phyloP scores from a whole-genome alignment of 2,329 filamentous ascomycete genomes.

The Fusarium transvaalense region DNA sequence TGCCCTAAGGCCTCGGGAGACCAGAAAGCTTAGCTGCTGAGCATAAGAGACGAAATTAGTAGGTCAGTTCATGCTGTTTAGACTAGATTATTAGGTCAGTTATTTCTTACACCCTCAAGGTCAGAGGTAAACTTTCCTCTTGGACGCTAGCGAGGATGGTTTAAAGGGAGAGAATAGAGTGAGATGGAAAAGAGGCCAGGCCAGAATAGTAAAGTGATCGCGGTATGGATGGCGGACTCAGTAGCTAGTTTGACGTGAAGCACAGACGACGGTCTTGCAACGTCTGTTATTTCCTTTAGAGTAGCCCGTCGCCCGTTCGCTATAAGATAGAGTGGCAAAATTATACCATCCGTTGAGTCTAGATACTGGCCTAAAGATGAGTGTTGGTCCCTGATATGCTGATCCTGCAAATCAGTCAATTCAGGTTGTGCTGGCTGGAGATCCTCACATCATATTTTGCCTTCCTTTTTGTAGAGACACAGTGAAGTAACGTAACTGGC shows the following conservation, averaged over 20 bases:
- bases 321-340: conserved; percentile 16
- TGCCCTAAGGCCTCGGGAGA: not conserved
- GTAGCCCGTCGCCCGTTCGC: not conserved
- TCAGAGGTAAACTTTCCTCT: not conserved
- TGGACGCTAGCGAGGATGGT: not conserved
- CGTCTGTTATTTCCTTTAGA: conserved; percentile 20
- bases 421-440: not conserved
- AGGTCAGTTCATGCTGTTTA: not conserved
- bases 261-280: conserved; percentile 17
- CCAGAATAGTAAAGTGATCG: conserved; percentile 5
- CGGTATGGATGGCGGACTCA: not conserved
- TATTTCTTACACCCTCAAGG: not conserved
- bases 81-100: not conserved
- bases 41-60: not conserved
- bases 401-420: not conserved
- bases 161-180: conserved; percentile 2
- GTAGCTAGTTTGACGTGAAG: not conserved
- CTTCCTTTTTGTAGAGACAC: not conserved
- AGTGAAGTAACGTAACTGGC: not conserved
- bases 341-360: not conserved
- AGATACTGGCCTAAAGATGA: not conserved
- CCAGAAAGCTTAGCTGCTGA: not conserved
- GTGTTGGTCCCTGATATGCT: conserved; percentile 8
- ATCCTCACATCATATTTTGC: conserved; percentile 7
- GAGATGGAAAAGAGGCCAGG: not conserved